phyloP scores from a whole-genome alignment of 768 basidiomycete genomes.

The Termitomyces sp. region DNA sequence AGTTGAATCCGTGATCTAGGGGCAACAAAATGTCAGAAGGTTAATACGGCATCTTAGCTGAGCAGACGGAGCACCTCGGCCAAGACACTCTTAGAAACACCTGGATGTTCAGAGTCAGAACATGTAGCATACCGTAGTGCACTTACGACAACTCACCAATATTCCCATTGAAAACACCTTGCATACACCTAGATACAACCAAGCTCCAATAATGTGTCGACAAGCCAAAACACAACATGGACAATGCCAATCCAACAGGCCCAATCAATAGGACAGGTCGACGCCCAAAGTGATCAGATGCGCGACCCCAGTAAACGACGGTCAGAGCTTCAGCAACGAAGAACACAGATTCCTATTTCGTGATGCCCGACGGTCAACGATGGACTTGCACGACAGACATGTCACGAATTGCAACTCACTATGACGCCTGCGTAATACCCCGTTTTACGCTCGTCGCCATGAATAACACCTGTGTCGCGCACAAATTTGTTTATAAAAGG shows the following conservation, averaged over 20 bases:
- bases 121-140: background rate
- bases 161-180: slow-evolving; percentile 36
- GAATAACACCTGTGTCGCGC: slow-evolving; percentile 37
- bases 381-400: background rate
- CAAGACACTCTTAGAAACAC: slow-evolving; percentile 17
- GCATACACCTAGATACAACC: slow-evolving; percentile 11
- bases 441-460: slow-evolving; percentile 39
- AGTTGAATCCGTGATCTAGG: slow-evolving; percentile 24
- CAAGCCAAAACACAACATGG: slow-evolving; percentile 32
- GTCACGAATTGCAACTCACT: slow-evolving; percentile 22
- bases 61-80: slow-evolving; percentile 12
- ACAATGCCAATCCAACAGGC: slow-evolving; percentile 24
- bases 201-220: slow-evolving; percentile 20
- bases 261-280: slow-evolving; percentile 30
- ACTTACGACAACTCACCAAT: slow-evolving; percentile 22
- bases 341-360: slow-evolving; percentile 30
- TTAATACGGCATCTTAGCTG: background rate
- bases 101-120: background rate
- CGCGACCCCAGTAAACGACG: slow-evolving; percentile 28
- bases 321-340: slow-evolving; percentile 28
- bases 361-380: background rate
- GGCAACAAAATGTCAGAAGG: background rate
- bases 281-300: slow-evolving; percentile 33
- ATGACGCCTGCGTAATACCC: slow-evolving; percentile 49
- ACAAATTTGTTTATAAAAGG: slow-evolving; percentile 44